Evolutionary conservation across 176 grass and related monocot species (phyloP).

Genomic region (bread wheat (Triticum aestivum)): IWGSC_CS_RefSeq_v2.1 NC_057798.1:57103639-57104138

Average conservation of each 20-base stretch:
- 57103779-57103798: neutral
- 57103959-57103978: neutral
- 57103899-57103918: neutral
- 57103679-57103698: too few species aligned
- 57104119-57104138: neutral
- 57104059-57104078: neutral
- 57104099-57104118: neutral
- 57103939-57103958: neutral
- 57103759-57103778: neutral
- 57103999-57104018: conserved; percentile 1
- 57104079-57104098: neutral
- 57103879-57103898: neutral
- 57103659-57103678: too few species aligned
- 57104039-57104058: neutral
- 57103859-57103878: neutral
- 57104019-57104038: neutral
- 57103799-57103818: neutral
- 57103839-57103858: neutral
- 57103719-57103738: too few species aligned
- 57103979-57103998: conserved; percentile 19
- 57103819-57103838: neutral
- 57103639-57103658: too few species aligned
- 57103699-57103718: too few species aligned
- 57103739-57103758: too few species aligned
- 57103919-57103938: too few species aligned